These are phyloP conservation scores for Wickerhamiella sergipiensis DNA, from an alignment of 805 yeast genomes.

Conservation along the genomic window DNA sequence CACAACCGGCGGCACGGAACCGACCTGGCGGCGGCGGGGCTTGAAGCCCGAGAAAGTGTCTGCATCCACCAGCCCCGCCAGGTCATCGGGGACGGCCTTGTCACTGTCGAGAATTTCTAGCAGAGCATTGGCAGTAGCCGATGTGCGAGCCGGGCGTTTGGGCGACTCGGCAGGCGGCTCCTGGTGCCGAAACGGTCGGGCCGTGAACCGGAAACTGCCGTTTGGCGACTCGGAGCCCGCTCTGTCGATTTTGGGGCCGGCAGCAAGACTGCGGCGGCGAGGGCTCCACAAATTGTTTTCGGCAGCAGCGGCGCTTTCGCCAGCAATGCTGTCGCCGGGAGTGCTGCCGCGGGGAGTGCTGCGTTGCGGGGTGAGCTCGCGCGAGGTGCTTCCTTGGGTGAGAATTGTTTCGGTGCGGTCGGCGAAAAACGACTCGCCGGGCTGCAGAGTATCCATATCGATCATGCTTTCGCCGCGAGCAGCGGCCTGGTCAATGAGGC, in stretches of 20 bases:
- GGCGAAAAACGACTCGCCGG: background rate
- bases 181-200: background rate
- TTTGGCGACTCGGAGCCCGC: background rate
- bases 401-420: background rate
- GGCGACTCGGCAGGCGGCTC: background rate
- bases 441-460: constrained; percentile 8
- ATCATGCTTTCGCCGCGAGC: constrained; percentile 17
- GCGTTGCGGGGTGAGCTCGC: background rate
- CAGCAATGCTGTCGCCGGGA: background rate
- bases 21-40: background rate
- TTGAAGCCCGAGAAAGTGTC: background rate
- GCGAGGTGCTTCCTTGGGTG: background rate
- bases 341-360: background rate
- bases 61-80: background rate
- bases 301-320: background rate
- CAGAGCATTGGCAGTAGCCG: background rate
- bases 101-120: background rate
- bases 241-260: background rate
- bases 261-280: background rate
- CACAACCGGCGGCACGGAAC: background rate
- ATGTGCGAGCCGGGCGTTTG: background rate
- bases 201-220: background rate
- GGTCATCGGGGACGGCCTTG: background rate
- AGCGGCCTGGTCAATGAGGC: constrained; percentile 34
- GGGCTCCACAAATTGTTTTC: background rate